Percentiles rank a stretch among this genome's conserved stretches.
Evolutionary conservation across 2,329 filamentous ascomycete genomes (phyloP).

Genomic region (Xylaria hypoxylon): DNA sequence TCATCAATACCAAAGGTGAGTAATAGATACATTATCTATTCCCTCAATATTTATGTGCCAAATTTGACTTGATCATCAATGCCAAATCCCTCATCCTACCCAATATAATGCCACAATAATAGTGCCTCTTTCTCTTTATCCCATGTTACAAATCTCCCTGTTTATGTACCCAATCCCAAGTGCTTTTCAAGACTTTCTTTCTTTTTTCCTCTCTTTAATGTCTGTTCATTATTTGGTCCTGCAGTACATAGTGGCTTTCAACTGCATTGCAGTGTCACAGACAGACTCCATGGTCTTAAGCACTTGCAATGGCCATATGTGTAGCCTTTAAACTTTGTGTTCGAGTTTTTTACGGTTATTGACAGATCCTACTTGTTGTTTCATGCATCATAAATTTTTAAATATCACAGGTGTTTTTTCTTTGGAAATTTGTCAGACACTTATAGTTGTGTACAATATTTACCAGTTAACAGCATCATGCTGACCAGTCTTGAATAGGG

Average conservation of each 20-base stretch:
- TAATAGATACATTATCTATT: not conserved
- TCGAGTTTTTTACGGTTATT: not conserved
- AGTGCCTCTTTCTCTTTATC: not conserved
- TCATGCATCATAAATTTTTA: not conserved
- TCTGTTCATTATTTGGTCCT: not conserved
- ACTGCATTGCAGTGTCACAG: not conserved
- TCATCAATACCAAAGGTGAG: slow-evolving; percentile 12
- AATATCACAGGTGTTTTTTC: not conserved
- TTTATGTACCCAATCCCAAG: not conserved
- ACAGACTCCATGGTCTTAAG: not conserved
- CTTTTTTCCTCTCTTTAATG: not conserved
- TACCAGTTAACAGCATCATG: slow-evolving; percentile 4
- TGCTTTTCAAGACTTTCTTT: not conserved
- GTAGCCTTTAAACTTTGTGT: not conserved
- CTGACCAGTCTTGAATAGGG: slow-evolving; percentile 11
- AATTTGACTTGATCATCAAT: not conserved
- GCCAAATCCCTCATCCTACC: not conserved
- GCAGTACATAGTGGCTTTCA: not conserved
- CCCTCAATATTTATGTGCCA: not conserved
- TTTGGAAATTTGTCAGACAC: not conserved
- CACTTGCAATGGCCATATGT: not conserved
- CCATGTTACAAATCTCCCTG: not conserved
- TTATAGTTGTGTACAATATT: not conserved
- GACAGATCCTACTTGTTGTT: not conserved
- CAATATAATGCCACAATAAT: not conserved